Evolutionary conservation across 768 basidiomycete species (phyloP).

Genomic region (Aureoboletus auriporus): DNA sequence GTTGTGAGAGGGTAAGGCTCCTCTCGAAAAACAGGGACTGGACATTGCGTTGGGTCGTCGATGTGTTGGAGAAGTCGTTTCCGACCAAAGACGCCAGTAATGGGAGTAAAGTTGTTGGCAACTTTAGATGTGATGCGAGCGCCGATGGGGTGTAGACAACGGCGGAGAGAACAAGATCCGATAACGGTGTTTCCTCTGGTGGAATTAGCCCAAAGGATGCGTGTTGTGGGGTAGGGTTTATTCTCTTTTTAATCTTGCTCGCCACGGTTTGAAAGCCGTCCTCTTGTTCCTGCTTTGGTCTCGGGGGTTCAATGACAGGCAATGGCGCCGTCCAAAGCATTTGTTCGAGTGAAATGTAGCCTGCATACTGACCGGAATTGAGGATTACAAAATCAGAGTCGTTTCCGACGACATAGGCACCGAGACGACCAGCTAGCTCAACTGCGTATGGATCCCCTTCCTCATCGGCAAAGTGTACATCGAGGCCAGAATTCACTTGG

Average conservation of each 20-base stretch:
- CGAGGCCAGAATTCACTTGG: constrained; percentile 34
- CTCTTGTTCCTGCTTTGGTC: constrained; percentile 33
- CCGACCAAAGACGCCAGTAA: constrained; percentile 76
- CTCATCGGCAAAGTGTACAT: constrained; percentile 72
- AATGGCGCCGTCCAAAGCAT: constrained; percentile 56
- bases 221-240: constrained; percentile 25
- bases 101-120: constrained; percentile 71
- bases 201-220: constrained; percentile 44
- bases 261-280: constrained; percentile 59
- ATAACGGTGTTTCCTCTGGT: constrained; percentile 35
- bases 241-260: constrained; percentile 49
- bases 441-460: constrained; percentile 85
- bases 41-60: constrained; percentile 45
- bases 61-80: constrained; percentile 67
- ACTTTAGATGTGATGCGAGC: constrained; percentile 60
- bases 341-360: constrained; percentile 73
- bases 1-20: constrained; percentile 50
- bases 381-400: constrained; percentile 84
- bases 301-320: constrained; percentile 20
- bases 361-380: constrained; percentile 70
- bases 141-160: constrained; percentile 56
- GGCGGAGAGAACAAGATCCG: constrained; percentile 48
- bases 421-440: constrained; percentile 69
- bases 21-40: constrained; percentile 69
- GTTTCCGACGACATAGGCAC: constrained; percentile 70